Base-by-base conservation (phyloP, 1,139 yeast species). In the Geotrichum carabidarum region DNA sequence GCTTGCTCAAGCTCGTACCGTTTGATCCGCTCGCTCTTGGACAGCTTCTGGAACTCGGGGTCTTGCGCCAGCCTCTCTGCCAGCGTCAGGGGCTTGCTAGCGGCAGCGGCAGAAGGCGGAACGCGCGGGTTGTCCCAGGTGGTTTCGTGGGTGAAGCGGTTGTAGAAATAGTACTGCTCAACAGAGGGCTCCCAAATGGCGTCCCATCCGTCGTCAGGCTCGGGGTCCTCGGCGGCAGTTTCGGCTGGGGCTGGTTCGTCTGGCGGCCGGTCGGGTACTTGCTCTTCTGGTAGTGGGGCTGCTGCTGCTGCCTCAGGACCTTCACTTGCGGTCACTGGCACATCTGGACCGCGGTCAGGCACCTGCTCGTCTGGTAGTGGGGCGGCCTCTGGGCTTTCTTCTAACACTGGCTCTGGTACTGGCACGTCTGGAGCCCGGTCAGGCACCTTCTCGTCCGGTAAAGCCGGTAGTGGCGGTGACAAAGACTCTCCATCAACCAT, bases 51-150 rank as follows among this genome's bases (percentile, higher is more conserved):
- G 51, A 61, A 61, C 30, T 56, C 59, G 2, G 61, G 57, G 37
- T 61, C 63, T 35, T 55, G 53, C 7, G 58, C 56, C 14, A 61
- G 55, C 35, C 53, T 46, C 35, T 59, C 58, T n/a, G 55, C 59
- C 9, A 60, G 51, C 7, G 52, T 48, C 36, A 14, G n/a, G 2
- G 58, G 54, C 12, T 59, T 53, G 30, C 51, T 44, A 31, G 56
- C 57, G 14, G 53, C 57, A 3, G 56, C 51, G 4, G 48, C 40
- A 2, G 37, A 41, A 9, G 49, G 31, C 1, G 57, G 54, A 2
- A 58, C 63, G 11, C 68, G 59, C 6, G 68, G 68, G 46, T 65
- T 65, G 34, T 54, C 55, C 69, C 69, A 67, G 4, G 70, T 67
- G 4, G 65, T 64, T 48, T 58, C 65, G 14, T 58, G 48, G 7